Conservation (phyloP, 331 rosid genomes). For the Erythrophleum ivorense region DNA sequence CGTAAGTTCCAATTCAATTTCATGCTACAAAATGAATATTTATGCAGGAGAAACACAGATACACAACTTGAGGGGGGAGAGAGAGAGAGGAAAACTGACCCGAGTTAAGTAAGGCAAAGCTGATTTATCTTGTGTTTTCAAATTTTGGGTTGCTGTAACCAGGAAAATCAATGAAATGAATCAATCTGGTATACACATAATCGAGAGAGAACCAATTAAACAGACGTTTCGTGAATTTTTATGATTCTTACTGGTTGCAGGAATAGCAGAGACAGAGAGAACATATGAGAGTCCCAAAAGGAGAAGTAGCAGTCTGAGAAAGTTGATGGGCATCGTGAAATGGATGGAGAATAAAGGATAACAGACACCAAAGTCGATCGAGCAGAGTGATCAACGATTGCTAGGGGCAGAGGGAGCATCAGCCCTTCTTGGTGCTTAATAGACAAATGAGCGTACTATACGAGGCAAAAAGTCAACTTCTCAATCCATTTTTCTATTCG, state of each 20-base stretch:
- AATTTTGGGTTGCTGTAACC: constrained; percentile 41
- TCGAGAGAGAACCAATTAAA: not conserved
- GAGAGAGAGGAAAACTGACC: constrained; percentile 34
- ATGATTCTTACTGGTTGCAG: constrained; percentile 56
- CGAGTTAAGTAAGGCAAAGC: constrained; percentile 28
- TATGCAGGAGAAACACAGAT: not conserved
- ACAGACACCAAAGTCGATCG: not conserved
- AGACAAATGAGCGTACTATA: not conserved
- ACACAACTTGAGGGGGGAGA: not conserved
- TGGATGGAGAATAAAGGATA: not conserved
- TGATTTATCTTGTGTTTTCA: constrained; percentile 19
- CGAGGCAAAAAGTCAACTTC: constrained; percentile 46
- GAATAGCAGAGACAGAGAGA: constrained; percentile 45
- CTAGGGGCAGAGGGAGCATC: constrained; percentile 18
- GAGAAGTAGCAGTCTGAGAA: constrained; percentile 32
- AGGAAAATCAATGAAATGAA: constrained; percentile 2
- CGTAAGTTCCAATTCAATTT: not conserved
- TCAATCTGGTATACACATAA: not conserved
- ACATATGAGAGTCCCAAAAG: constrained; percentile 43
- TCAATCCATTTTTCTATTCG: not conserved
- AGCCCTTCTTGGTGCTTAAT: constrained; percentile 28
- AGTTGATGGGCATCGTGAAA: constrained; percentile 40
- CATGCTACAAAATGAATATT: not conserved
- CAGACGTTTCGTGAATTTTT: not conserved
- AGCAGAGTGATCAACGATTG: not conserved